Evolutionary conservation across 495 filamentous ascomycete species (phyloP), one percentile per base, ranked within the genome.

Genomic region (Aspergillus affinis): DNA sequence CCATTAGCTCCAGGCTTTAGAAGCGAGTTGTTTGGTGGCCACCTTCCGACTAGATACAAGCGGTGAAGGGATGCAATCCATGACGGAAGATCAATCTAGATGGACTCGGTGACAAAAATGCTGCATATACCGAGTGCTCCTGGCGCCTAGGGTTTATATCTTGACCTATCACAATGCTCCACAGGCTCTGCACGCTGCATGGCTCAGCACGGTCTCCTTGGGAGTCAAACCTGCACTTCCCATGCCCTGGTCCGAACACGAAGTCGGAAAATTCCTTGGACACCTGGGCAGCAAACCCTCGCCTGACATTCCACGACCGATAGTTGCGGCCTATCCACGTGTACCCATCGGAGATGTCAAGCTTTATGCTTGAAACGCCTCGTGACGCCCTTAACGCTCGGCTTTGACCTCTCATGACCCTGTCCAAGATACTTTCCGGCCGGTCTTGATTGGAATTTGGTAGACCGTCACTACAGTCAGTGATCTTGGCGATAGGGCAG

Each of bases 361-460:
- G 52, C 52, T 56, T 47, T 45, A 48, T 21, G 13, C 36, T 26
- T 21, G 20, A 46, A 26, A 47, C 44, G 21, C 23, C n/a, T 19
- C 29, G 29, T 27, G 41, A 58, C 15, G 19, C 10, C 55, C 15
- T 15, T 29, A 5, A 8, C 8, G 21, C 18, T 29, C 20, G 21
- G 47, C 51, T 44, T 26, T 51, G 55, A 47, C 50, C 27, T 51
- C 55, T 51, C 47, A 51, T 36, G 50, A 41, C 41, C 44, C 47
- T 10, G 53, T 20, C 19, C 19, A 10, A 19, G 27, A 20, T 46
- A 17, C 41, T 46, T 6, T 19, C 29, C 45, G 55, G 13, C 36
- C 6, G 21, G 18, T 17, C 26, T 51, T 23, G 55, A 51, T 26
- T 15, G n/a, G 29, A 15, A 29, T 27, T 32, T 20, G 48, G 21